Base-by-base conservation (phyloP, 2,329 filamentous ascomycete species). In the Botryotinia calthae region DNA sequence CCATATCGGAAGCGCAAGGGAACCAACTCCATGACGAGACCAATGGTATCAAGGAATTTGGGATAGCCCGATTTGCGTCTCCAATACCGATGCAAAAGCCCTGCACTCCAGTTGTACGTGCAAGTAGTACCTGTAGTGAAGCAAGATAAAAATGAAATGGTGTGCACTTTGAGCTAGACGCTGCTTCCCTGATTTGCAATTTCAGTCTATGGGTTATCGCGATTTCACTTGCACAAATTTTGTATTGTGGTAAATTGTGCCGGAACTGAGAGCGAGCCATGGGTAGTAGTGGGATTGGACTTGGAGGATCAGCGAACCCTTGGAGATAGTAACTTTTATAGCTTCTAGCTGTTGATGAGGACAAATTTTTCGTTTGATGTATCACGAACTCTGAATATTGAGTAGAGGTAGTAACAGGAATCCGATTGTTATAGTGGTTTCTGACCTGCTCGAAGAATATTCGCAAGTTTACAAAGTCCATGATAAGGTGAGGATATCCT, bases 121-220 rank as follows among this genome's bases (percentile, higher is more conserved):
- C 79, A 0, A 86, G 79, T 20, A 86, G 68, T 0, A 80, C 76
- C n/a, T 82, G 75, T 71, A 85, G 81, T 0, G 79, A 78, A 0
- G 84, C 80, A 2, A 87, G 78, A 73, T 84, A 83, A 74, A 87
- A 81, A 67, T 87, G 84, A 74, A 86, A 87, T 0, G 80, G 73
- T 0, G 83, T 84, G 0, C 78, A 76, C 56, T 79, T 16, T 31
- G 34, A 37, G 34, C 58, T 20, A 61, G 16, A 18, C 2, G 9
- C 34, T n/a, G n/a, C 34, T 18, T n/a, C 28, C 58, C 28, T 61
- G 58, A 20, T 9, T 16, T 61, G 28, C 10, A 40, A 40, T 40
- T 40, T 40, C 37, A 40, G 58, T 61, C n/a, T 20, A 20, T 37
- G 58, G 6, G 16, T 31, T 61, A 31, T 31, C 58, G 14, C n/a